phyloP scores from a whole-genome alignment of 495 filamentous ascomycete genomes.

The Pseudevernia furfuracea region DNA sequence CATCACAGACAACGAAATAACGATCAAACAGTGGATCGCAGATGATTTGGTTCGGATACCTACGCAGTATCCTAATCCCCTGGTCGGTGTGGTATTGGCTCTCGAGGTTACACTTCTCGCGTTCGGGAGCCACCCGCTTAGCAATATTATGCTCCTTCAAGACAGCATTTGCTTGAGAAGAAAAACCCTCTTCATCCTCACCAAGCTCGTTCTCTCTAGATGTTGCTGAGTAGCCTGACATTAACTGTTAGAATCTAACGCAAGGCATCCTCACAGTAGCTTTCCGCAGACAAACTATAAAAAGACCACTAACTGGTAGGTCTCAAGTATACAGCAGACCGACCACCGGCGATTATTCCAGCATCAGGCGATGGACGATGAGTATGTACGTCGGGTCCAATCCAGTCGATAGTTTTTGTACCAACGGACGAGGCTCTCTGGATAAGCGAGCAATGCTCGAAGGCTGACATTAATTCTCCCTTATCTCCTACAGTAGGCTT shows the following conservation, averaged over 20 bases:
- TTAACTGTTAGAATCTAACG: background rate
- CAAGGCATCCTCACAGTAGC: background rate
- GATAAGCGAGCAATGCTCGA: background rate
- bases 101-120: conserved; percentile 25
- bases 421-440: background rate
- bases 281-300: background rate
- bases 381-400: background rate
- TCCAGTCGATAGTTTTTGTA: conserved; percentile 9
- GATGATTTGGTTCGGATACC: conserved; percentile 33
- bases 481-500: conserved; percentile 7
- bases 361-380: conserved; percentile 9
- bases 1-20: conserved; percentile 18
- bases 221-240: conserved; percentile 39
- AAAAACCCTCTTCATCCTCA: conserved; percentile 24
- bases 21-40: conserved; percentile 29
- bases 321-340: conserved; percentile 40
- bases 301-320: conserved; percentile 30
- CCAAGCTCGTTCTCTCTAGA: conserved; percentile 32
- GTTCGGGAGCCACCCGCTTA: background rate
- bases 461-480: background rate
- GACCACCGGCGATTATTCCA: background rate
- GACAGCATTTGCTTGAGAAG: background rate
- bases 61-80: conserved; percentile 38
- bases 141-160: background rate
- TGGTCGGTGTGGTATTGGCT: conserved; percentile 34